Evolutionary conservation across 805 yeast genomes (phyloP).

Genomic region (Yarrowia bubula): DNA sequence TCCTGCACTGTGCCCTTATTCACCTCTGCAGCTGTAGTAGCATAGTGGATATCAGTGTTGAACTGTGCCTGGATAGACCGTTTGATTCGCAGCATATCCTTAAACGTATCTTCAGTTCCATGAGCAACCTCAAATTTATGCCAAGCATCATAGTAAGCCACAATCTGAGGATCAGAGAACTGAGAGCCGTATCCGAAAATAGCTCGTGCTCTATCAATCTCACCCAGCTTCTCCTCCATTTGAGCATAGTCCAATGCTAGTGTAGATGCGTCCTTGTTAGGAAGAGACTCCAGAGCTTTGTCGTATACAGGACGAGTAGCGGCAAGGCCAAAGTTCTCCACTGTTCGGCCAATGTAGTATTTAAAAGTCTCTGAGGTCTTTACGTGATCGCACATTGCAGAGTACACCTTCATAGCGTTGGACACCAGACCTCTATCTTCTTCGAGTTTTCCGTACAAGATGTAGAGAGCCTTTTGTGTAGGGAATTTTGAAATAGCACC

Average conservation of each 20-base stretch:
- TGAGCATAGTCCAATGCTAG: constrained; percentile 46
- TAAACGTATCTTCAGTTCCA: constrained; percentile 71
- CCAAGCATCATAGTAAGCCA: constrained; percentile 64
- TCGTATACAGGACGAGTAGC: constrained; percentile 52
- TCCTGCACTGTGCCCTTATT: background rate
- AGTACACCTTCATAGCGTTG: constrained; percentile 51
- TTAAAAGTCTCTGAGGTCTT: constrained; percentile 44
- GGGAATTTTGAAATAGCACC: constrained; percentile 58
- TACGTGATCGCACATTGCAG: constrained; percentile 42
- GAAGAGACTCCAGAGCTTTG: constrained; percentile 50
- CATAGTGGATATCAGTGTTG: constrained; percentile 29
- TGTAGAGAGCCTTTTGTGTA: constrained; percentile 46
- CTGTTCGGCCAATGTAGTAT: constrained; percentile 45
- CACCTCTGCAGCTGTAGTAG: constrained; percentile 18
- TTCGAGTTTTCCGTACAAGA: constrained; percentile 64
- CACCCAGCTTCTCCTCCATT: constrained; percentile 54
- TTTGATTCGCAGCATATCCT: constrained; percentile 66
- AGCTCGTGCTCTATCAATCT: constrained; percentile 60
- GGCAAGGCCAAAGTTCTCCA: constrained; percentile 43
- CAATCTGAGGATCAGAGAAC: constrained; percentile 39
- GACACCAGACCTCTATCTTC: constrained; percentile 50
- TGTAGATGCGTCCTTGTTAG: constrained; percentile 44
- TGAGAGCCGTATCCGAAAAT: constrained; percentile 57
- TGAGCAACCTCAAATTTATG: constrained; percentile 65
- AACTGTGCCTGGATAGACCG: constrained; percentile 43